Percentiles rank a stretch among this genome's conserved stretches.
Conservation (phyloP, 2,329 filamentous ascomycete genomes). For the Clarireedia homoeocarpa region DNA sequence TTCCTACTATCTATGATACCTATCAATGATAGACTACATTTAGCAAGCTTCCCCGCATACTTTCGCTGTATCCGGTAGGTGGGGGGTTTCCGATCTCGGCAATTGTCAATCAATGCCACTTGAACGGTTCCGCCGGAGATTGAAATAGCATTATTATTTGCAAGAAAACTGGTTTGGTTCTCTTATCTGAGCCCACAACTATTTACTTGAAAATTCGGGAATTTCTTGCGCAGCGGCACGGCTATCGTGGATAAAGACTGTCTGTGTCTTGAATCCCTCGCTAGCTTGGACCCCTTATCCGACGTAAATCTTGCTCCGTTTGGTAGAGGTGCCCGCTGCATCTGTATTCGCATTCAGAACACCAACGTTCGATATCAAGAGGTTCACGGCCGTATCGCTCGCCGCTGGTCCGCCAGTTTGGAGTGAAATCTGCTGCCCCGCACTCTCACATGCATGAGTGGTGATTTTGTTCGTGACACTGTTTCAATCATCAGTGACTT, state of each 20-base stretch:
- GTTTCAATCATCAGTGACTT: background rate
- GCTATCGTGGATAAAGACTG: background rate
- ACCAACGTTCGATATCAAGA: conserved; percentile 22
- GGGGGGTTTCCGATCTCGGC: conserved; percentile 6
- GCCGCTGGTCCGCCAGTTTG: conserved; percentile 3
- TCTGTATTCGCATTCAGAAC: conserved; percentile 20
- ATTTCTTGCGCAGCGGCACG: no score
- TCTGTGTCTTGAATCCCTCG: background rate
- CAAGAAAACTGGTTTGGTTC: no score
- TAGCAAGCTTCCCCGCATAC: background rate
- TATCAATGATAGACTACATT: background rate
- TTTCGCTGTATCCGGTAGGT: background rate
- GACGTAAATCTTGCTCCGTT: background rate
- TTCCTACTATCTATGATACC: background rate
- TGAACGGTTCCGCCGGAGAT: no score
- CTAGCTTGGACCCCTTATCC: background rate
- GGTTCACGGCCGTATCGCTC: conserved; percentile 16
- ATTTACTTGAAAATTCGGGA: no score
- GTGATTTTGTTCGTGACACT: conserved; percentile 21
- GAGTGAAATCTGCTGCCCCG: conserved; percentile 16
- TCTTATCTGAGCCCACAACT: no score
- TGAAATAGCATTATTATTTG: no score
- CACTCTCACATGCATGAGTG: conserved; percentile 17
- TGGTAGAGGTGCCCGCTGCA: conserved; percentile 15
- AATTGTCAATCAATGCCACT: background rate